phyloP scores from a whole-genome alignment of 176 grass and related monocot genomes.

The Aegilops speltoides region DNA sequence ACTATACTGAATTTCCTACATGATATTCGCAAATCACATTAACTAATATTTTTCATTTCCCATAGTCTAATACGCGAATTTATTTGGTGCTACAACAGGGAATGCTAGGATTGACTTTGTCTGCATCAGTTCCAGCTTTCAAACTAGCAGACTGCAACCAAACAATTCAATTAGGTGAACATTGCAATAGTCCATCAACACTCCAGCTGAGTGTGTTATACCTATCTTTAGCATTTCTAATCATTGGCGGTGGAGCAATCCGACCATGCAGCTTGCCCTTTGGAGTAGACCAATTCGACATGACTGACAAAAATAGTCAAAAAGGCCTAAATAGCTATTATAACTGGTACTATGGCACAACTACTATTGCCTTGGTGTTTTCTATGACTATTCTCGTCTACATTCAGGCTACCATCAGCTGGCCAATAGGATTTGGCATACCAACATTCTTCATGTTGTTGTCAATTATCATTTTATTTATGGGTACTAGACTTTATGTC shows the following conservation, averaged over 20 bases:
- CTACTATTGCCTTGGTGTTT: slow-evolving; percentile 38
- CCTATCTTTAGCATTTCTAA: slow-evolving; percentile 52
- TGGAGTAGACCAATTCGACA: slow-evolving; percentile 57
- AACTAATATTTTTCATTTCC: background rate
- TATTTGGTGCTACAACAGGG: slow-evolving; percentile 30
- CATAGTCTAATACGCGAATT: background rate
- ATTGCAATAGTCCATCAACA: slow-evolving; percentile 38
- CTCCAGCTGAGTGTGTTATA: slow-evolving; percentile 46
- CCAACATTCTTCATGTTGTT: slow-evolving; percentile 52
- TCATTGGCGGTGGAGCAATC: slow-evolving; percentile 49
- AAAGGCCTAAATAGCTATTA: slow-evolving; percentile 50
- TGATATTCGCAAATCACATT: background rate
- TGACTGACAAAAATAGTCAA: slow-evolving; percentile 33
- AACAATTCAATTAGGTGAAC: slow-evolving; percentile 5
- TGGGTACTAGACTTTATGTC: slow-evolving; percentile 51
- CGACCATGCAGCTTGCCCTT: slow-evolving; percentile 58
- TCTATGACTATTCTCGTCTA: slow-evolving; percentile 50
- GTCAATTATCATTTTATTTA: slow-evolving; percentile 46
- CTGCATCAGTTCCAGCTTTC: slow-evolving; percentile 38
- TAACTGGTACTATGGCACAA: slow-evolving; percentile 65
- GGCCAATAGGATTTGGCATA: slow-evolving; percentile 69
- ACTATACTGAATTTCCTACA: background rate
- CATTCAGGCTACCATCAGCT: slow-evolving; percentile 60
- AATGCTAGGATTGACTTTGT: slow-evolving; percentile 42
- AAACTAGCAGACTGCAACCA: slow-evolving; percentile 20